Base-by-base conservation (phyloP, 176 grass and related monocot species). In the Oryza coarctata region DNA sequence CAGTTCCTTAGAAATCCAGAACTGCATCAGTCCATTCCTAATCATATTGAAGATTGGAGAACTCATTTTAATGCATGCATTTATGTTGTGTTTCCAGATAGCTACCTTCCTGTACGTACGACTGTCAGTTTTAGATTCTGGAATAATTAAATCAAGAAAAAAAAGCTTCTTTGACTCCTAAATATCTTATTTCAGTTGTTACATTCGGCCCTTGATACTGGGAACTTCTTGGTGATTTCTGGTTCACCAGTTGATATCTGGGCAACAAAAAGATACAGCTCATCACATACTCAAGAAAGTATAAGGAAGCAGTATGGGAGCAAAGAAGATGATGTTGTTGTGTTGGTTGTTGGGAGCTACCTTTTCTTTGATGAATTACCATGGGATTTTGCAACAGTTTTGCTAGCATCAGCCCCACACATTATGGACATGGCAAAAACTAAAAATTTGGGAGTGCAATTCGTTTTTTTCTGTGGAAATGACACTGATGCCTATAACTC, bases 191-290 rank as follows among this genome's bases (percentile, higher is more conserved):
- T 88, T 85, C 87, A 95, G 96, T 82, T 99, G 60, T 81, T 99
- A 68, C 91, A 99, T 83, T 86, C 71, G 41, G 32, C 85, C 36
- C 85, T 99, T 73, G 96, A 93, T 90, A 73, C 83, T 77, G 83
- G 88, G 58, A 99, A 99, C 17, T 99, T 95, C 83, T 84, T 93
- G 70, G 96, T 99, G 49, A 95, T 99, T 90, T 65, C 96, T 91
- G 89, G 90, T 68, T 89, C 86, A 79, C 93, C 92, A 58, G 79
- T 83, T 67, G 87, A 93, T 90, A 89, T 88, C 73, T 81, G 85
- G 89, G 79, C 91, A 49, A 74, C 85, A 41, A 86, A 90, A 71
- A 83, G 71, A 81, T 93, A 93, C 58, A 28, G 65, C 33, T 49
- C 66, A 77, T 95, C 82, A 68, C 79, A 90, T 93, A 90, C 85